Evolutionary conservation across 441 rosid genomes (phyloP).

Genomic region (Theobroma grandiflorum): DNA sequence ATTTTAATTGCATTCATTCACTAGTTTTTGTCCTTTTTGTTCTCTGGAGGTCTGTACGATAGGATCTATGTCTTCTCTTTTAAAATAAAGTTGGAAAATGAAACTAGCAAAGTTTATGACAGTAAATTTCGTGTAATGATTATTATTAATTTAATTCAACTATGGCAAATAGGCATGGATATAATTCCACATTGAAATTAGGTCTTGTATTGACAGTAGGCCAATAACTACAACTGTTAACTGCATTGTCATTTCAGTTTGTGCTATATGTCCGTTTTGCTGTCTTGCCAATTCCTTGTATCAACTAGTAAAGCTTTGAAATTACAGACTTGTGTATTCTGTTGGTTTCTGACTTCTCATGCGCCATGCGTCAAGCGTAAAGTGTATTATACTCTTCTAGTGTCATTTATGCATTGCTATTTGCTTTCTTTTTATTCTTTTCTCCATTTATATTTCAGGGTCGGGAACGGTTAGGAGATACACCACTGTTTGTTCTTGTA

Average conservation of each 20-base stretch:
- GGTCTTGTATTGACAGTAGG: neutral
- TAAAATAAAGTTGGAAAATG: neutral
- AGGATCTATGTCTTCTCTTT: neutral
- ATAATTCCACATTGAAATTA: neutral
- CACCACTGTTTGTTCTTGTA: constrained; percentile 78
- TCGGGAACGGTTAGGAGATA: constrained; percentile 75
- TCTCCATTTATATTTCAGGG: constrained; percentile 54
- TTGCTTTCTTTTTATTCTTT: neutral
- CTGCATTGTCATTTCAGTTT: neutral
- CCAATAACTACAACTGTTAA: neutral
- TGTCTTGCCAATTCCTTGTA: neutral
- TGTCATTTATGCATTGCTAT: neutral
- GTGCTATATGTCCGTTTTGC: neutral
- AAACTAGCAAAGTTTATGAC: neutral
- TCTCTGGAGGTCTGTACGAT: neutral
- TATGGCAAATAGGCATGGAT: neutral
- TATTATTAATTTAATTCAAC: neutral
- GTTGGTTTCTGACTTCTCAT: constrained; percentile 8
- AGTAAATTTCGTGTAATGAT: neutral
- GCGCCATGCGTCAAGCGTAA: neutral
- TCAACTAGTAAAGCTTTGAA: neutral
- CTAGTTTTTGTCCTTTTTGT: neutral
- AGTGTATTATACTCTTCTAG: neutral
- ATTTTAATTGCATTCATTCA: neutral
- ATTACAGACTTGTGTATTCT: neutral